Percentiles rank a stretch among this genome's conserved stretches.
Conservation (phyloP, 2,329 filamentous ascomycete genomes). For the Penicillium sp. region DNA sequence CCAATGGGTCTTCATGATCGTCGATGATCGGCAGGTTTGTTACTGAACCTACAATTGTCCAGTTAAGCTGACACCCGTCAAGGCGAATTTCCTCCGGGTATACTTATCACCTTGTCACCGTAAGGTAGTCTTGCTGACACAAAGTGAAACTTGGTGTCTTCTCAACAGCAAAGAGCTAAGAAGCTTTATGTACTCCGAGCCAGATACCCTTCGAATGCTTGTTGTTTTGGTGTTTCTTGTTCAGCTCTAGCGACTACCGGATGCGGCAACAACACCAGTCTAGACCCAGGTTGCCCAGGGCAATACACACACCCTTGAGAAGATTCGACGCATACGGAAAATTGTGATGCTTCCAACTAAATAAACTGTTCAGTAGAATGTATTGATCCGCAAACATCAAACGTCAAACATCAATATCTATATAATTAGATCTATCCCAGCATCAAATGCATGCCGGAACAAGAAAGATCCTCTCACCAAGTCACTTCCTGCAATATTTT, state of each 20-base stretch:
- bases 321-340: slow-evolving; percentile 7
- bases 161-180: background rate
- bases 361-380: slow-evolving; percentile 2
- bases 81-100: background rate
- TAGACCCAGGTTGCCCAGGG: background rate
- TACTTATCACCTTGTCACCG: background rate
- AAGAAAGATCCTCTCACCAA: background rate
- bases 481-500: background rate
- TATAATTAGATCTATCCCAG: background rate
- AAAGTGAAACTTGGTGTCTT: background rate
- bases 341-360: slow-evolving; percentile 2
- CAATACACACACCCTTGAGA: background rate
- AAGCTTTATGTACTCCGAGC: background rate
- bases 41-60: background rate
- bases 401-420: background rate
- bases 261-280: background rate
- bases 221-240: background rate
- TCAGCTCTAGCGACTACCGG: background rate
- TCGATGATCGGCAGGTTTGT: background rate
- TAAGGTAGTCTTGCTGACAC: background rate
- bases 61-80: background rate
- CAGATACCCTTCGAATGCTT: background rate
- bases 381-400: background rate
- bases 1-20: background rate
- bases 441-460: background rate